A percentile compares a stretch with the other conserved stretches of the same genome.
Evolutionary conservation across 306 rosid genomes (phyloP).

Genomic region (Casuarina cunninghamiana): DNA sequence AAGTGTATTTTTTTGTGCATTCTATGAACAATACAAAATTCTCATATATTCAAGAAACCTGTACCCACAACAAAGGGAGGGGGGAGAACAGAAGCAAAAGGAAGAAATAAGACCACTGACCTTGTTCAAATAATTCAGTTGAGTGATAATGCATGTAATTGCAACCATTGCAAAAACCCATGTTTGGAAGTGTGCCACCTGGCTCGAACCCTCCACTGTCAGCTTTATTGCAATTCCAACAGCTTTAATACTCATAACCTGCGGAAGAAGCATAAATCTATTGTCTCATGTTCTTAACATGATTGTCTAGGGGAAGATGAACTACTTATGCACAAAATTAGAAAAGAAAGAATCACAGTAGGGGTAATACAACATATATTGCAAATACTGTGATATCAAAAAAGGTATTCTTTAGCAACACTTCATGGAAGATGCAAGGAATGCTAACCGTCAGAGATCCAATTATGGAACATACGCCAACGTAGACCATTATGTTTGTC

Average conservation of each 20-base stretch:
- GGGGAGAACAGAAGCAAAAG: background rate
- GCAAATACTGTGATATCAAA: background rate
- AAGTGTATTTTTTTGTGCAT: background rate
- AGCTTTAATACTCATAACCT: slow-evolving; percentile 95
- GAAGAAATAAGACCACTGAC: slow-evolving; percentile 40
- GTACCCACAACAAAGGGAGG: background rate
- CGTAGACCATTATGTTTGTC: slow-evolving; percentile 67
- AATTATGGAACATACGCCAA: slow-evolving; percentile 73
- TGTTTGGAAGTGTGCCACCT: slow-evolving; percentile 61
- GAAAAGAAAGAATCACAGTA: background rate
- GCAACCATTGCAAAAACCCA: slow-evolving; percentile 85
- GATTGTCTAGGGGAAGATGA: background rate
- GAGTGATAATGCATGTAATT: slow-evolving; percentile 66
- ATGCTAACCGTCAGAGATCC: slow-evolving; percentile 87
- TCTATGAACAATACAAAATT: background rate
- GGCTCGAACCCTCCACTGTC: slow-evolving; percentile 81
- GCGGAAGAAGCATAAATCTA: slow-evolving; percentile 17
- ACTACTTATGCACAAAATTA: background rate
- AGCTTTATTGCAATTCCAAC: slow-evolving; percentile 87
- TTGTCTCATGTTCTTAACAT: background rate
- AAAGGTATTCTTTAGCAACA: background rate
- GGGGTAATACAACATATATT: background rate
- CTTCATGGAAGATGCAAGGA: background rate
- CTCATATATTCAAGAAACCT: background rate
- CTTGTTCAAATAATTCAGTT: slow-evolving; percentile 79